A percentile compares a stretch with the other conserved stretches of the same genome.
Conservation (phyloP, 768 basidiomycete species). For the Boletus pseudopeckii region DNA sequence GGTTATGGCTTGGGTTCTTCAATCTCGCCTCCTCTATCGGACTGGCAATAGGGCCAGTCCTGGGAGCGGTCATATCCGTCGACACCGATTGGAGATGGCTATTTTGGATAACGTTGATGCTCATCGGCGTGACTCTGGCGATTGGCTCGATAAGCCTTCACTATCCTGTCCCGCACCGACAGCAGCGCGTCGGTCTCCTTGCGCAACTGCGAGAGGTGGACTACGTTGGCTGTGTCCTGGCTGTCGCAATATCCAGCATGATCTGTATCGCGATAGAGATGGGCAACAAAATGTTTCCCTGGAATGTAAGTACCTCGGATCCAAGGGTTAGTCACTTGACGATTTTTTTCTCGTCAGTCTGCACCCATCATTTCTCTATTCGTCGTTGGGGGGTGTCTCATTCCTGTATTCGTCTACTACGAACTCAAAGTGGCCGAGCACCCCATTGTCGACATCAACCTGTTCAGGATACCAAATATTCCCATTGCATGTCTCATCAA, state of each 20-base stretch:
- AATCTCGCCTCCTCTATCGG: slow-evolving; percentile 39
- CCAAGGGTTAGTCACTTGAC: not conserved
- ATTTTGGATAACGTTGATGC: slow-evolving; percentile 41
- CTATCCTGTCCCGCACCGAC: slow-evolving; percentile 33
- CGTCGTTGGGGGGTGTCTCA: slow-evolving; percentile 28
- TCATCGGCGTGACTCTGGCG: slow-evolving; percentile 30
- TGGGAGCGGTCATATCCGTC: slow-evolving; percentile 45
- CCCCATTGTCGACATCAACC: slow-evolving; percentile 33
- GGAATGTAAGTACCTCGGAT: slow-evolving; percentile 26
- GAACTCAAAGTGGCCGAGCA: slow-evolving; percentile 32
- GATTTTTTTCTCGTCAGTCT: slow-evolving; percentile 20
- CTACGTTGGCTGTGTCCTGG: slow-evolving; percentile 31
- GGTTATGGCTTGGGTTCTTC: slow-evolving; percentile 36
- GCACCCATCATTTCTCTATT: slow-evolving; percentile 28
- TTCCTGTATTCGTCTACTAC: slow-evolving; percentile 34
- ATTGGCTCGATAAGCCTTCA: slow-evolving; percentile 26
- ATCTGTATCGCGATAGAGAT: slow-evolving; percentile 38
- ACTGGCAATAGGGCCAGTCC: slow-evolving; percentile 43
- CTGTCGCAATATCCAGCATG: slow-evolving; percentile 33
- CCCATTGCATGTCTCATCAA: slow-evolving; percentile 36
- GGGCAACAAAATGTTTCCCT: slow-evolving; percentile 36
- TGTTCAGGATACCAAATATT: slow-evolving; percentile 35
- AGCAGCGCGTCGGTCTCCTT: slow-evolving; percentile 31
- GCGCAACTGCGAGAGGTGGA: slow-evolving; percentile 35
- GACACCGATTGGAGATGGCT: slow-evolving; percentile 45